Evolutionary conservation across 2,329 filamentous ascomycete species (phyloP), one percentile per base, ranked within the genome.

Genomic region (Cytospora piceae): DNA sequence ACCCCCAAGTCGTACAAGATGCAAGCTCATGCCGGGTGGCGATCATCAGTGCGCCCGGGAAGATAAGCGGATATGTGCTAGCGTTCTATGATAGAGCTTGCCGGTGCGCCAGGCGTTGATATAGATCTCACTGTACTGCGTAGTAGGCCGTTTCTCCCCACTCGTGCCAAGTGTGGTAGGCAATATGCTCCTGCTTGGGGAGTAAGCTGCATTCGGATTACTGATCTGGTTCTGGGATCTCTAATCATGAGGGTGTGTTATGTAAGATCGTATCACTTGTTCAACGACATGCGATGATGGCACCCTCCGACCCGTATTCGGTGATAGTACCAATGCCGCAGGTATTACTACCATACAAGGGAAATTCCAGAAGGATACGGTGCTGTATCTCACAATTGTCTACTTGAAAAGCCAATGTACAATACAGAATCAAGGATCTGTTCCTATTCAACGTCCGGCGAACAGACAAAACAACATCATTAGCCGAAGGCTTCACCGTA

Each of bases 111-210:
- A 49, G n/a, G n/a, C 12, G 11, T 4, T 24, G 46, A 5, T 49
- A 49, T 12, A n/a, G n/a, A 24, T 22, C 7, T 42, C n/a, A 24
- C 22, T 24, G 46, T 7, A 11, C 22, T 5, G 46, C 34, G 14
- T 37, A 4, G 34, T 29, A 34, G 14, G 34, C 27, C 27, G 42
- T 14, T 29, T n/a, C 55, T 51, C 54, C 60, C 61, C 61, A 63
- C 53, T 20, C 34, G 29, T 39, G 53, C 15, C 22, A 39, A 20
- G 34, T 15, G 34, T 34, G 32, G 8, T 2, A 37, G 34, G 12
- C 11, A 37, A 15, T 37, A 34, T 8, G 1, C 2, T 34, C 8
- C 8, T 34, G 7, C 34, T 20, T 20, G 37, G 39, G 39, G 15
- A 39, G 17, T 4, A 14, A 39, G 37, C 17, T 39, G 37, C 1